A percentile compares a stretch with the other conserved stretches of the same genome.
Evolutionary conservation across 1,284 basidiomycete genomes (phyloP).

Genomic region (Amylostereum areolatum): DNA sequence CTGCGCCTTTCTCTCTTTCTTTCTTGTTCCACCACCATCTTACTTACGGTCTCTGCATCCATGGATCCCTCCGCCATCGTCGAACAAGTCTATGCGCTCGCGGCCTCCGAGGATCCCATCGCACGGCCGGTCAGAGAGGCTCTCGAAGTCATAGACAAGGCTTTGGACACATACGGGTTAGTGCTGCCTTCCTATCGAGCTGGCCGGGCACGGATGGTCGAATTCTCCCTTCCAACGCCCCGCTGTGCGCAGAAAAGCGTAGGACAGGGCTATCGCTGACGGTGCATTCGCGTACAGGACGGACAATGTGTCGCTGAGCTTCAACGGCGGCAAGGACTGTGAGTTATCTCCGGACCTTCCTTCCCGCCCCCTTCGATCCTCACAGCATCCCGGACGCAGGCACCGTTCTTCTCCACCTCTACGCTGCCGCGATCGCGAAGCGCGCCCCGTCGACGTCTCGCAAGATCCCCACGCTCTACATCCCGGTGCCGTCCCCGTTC

Average conservation of each 20-base stretch:
- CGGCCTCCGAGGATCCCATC: conserved; percentile 46
- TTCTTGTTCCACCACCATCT: no score
- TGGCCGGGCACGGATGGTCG: no score
- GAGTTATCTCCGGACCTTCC: no score
- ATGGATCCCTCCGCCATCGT: conserved; percentile 45
- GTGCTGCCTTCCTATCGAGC: no score
- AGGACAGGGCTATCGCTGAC: neutral
- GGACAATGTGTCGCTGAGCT: conserved; percentile 77
- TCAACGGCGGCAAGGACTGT: conserved; percentile 99
- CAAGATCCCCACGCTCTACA: conserved; percentile 82
- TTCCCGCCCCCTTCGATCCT: no score
- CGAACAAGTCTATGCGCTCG: conserved; percentile 53
- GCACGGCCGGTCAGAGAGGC: conserved; percentile 68
- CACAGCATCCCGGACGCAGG: conserved; percentile 50
- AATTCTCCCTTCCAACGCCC: no score
- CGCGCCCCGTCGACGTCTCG: conserved; percentile 29
- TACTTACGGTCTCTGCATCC: no score
- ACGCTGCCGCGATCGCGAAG: conserved; percentile 64
- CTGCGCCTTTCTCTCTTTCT: no score
- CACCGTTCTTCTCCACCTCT: conserved; percentile 90
- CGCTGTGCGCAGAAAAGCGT: no score
- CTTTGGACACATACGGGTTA: conserved; percentile 74
- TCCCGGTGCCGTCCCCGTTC: conserved; percentile 88
- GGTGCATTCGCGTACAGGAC: conserved; percentile 29
- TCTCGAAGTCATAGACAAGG: conserved; percentile 70